Conservation (phyloP, 164 flowering plant genomes). For the Santalum album region DNA sequence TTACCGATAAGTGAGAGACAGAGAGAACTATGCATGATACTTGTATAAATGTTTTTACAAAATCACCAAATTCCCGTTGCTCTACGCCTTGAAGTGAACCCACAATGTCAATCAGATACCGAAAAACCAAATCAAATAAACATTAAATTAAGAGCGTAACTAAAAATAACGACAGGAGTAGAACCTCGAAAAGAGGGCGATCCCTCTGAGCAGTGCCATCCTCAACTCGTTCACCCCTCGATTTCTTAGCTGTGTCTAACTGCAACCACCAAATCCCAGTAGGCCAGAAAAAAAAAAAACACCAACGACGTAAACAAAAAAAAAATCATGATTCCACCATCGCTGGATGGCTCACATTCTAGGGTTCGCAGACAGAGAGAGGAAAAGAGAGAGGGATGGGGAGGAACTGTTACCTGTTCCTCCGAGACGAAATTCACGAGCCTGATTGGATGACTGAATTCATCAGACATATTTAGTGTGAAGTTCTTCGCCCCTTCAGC, state of each 20-base stretch:
- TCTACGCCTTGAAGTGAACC: no score
- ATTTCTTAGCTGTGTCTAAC: slow-evolving; percentile 66
- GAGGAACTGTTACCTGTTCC: slow-evolving; percentile 48
- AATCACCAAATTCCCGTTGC: no score
- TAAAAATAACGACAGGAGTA: neutral
- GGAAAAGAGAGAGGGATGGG: slow-evolving; percentile 5
- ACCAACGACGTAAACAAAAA: neutral
- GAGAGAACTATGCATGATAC: no score
- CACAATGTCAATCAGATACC: neutral
- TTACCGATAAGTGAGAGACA: no score
- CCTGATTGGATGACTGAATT: slow-evolving; percentile 28
- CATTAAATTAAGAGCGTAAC: neutral
- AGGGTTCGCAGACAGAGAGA: slow-evolving; percentile 10
- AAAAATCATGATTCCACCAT: no score
- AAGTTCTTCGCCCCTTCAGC: no score
- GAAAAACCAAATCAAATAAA: neutral
- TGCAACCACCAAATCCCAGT: slow-evolving; percentile 18
- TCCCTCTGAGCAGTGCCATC: slow-evolving; percentile 96
- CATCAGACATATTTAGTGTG: slow-evolving; percentile 67
- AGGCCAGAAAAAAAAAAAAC: neutral
- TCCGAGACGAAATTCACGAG: slow-evolving; percentile 85
- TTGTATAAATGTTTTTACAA: no score
- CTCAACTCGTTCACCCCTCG: slow-evolving; percentile 73
- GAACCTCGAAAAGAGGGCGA: slow-evolving; percentile 73
- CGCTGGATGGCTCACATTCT: neutral